Evolutionary conservation across 352 stramenopile genomes (phyloP), one percentile per base, ranked within the genome.

Genomic region (Phytophthora boehmeriae): DNA sequence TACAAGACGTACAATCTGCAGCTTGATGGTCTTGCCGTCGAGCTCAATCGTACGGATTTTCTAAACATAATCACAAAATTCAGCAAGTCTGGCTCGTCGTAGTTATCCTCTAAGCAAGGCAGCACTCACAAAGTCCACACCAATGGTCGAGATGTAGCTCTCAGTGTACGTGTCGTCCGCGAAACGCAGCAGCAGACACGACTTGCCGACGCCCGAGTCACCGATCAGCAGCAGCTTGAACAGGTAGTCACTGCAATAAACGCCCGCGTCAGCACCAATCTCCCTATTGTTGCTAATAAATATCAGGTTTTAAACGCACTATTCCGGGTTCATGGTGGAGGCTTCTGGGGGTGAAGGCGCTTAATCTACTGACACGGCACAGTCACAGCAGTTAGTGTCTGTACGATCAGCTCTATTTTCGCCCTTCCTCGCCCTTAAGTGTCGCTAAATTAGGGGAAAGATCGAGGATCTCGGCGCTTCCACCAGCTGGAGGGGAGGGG

Each of bases 31-130:
- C 86, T 99, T 99, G 63, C 93, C 96, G 73, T 99, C 98, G 48
- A 99, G 76, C 69, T 99, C 95, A 65, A 99, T 99, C 43, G 97
- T 99, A 71, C 97, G 96, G 81, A 99, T 99, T 97, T 99, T 99
- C 88, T 95, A 50, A 46, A 78, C 25, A 62, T 32, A 47, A 32
- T 25, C 2, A 68, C 36, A 51, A 48, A 10, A 17, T 66, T 43
- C 32, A 77, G 59, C 42, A 56, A 54, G 30, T 17, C 32, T 63
- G 30, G 23, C 41, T 30, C 19, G n/a, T n/a, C n/a, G n/a, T n/a
- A n/a, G n/a, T n/a, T n/a, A n/a, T n/a, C n/a, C n/a, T n/a, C n/a
- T n/a, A n/a, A n/a, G n/a, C 14, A 14, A n/a, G 44, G 36, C 46
- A 44, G 13, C 11, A 97, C 92, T 92, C 86, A 98, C 95, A 83